Percentiles rank a stretch among this genome's conserved stretches.
Conservation (phyloP, 306 rosid species). For the Vigna hirtella region DNA sequence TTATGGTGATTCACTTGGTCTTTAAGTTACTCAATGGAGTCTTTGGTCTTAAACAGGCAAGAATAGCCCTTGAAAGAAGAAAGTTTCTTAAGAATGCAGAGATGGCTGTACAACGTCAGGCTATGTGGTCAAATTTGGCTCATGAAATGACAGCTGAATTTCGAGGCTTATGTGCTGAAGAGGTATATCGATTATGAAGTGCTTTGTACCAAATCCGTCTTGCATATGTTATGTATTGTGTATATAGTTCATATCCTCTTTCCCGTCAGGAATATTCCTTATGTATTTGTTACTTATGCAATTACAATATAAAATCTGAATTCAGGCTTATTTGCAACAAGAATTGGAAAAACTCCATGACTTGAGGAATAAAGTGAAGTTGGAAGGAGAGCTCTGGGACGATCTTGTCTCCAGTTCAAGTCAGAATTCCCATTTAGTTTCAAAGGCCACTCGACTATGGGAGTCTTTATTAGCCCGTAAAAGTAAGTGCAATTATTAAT, state of each 20-base stretch:
- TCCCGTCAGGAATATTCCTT: slow-evolving; percentile 16
- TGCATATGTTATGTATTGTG: not conserved
- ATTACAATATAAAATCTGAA: slow-evolving; percentile 48
- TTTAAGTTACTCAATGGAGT: slow-evolving; percentile 40
- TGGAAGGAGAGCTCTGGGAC: slow-evolving; percentile 99
- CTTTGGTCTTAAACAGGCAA: slow-evolving; percentile 71
- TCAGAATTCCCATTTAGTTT: slow-evolving; percentile 96
- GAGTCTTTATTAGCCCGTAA: slow-evolving; percentile 95
- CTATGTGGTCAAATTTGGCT: slow-evolving; percentile 98
- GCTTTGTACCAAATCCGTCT: slow-evolving; percentile 27
- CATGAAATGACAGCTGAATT: slow-evolving; percentile 99
- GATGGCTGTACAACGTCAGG: slow-evolving; percentile 93
- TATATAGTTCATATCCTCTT: slow-evolving; percentile 24
- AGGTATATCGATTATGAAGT: slow-evolving; percentile 60
- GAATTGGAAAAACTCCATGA: slow-evolving; percentile 96
- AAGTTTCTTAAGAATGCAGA: slow-evolving; percentile 93
- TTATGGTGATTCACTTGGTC: not conserved
- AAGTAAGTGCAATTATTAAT: slow-evolving; percentile 65
- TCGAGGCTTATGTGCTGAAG: slow-evolving; percentile 99
- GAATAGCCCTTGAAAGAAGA: slow-evolving; percentile 96
- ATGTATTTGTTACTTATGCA: slow-evolving; percentile 21
- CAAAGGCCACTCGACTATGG: slow-evolving; percentile 98
- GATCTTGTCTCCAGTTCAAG: slow-evolving; percentile 98
- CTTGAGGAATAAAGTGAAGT: slow-evolving; percentile 93
- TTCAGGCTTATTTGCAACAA: slow-evolving; percentile 98